phyloP scores from a whole-genome alignment of 116 monocot species.

The Papilionanthe hybrid region DNA sequence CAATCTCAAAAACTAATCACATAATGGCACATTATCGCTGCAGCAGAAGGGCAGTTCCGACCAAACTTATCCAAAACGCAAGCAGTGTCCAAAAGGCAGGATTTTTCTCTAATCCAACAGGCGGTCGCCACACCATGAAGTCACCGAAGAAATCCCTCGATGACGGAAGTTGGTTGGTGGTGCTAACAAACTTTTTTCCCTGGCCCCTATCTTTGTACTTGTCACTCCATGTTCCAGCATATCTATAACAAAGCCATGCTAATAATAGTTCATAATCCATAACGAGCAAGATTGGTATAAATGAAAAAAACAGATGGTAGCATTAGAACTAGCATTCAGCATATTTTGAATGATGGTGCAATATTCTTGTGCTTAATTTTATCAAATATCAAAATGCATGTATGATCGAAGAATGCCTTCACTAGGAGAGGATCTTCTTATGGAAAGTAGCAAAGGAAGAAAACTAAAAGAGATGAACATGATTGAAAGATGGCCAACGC shows the following conservation, averaged over 20 bases:
- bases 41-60: constrained; percentile 49
- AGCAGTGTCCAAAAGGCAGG: constrained; percentile 52
- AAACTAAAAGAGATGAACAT: too few species aligned
- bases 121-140: constrained; percentile 53
- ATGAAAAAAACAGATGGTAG: too few species aligned
- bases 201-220: constrained; percentile 62
- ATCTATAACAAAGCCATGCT: constrained; percentile 28
- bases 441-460: too few species aligned
- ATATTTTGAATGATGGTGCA: too few species aligned
- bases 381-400: too few species aligned
- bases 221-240: constrained; percentile 85
- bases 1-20: background rate
- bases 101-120: constrained; percentile 49
- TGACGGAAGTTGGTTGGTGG: constrained; percentile 32
- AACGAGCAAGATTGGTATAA: background rate
- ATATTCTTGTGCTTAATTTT: too few species aligned
- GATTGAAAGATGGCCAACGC: too few species aligned
- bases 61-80: constrained; percentile 55
- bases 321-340: too few species aligned
- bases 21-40: constrained; percentile 17
- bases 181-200: constrained; percentile 26
- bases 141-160: constrained; percentile 54
- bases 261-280: constrained; percentile 2
- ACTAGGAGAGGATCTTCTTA: too few species aligned
- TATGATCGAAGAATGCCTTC: too few species aligned